Conservation (phyloP, 352 stramenopile genomes). For the Phytophthora syringae region DNA sequence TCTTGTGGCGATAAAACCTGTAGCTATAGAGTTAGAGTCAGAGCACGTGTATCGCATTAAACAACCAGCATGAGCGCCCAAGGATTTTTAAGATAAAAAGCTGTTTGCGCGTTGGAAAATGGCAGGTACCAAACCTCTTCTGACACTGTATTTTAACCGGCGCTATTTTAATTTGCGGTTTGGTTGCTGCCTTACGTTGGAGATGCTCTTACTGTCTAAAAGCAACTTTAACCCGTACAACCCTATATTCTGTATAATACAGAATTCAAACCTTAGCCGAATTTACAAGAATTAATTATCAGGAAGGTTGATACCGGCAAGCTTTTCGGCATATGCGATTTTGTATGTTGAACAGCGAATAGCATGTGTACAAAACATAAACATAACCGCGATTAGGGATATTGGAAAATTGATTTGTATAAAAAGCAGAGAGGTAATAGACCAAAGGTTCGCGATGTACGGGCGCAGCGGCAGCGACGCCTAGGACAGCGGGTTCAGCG, state of each 20-base stretch:
- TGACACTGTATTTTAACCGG: too few relatives aligned
- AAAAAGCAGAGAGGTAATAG: background rate
- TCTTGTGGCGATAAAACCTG: too few relatives aligned
- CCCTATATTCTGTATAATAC: constrained; percentile 9
- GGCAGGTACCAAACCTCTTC: too few relatives aligned
- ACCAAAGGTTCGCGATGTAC: background rate
- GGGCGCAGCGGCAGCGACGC: background rate
- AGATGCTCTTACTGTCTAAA: too few relatives aligned
- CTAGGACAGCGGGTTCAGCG: too few relatives aligned
- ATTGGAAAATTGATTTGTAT: background rate
- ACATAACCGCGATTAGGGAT: background rate
- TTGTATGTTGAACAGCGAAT: background rate
- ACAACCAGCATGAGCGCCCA: too few relatives aligned
- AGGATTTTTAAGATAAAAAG: too few relatives aligned
- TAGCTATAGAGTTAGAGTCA: too few relatives aligned
- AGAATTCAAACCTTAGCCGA: constrained; percentile 4
- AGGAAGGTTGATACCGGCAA: constrained; percentile 11
- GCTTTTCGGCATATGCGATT: constrained; percentile 11
- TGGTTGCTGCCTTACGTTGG: too few relatives aligned
- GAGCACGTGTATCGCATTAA: too few relatives aligned
- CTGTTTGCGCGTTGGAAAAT: too few relatives aligned
- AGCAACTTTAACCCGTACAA: background rate
- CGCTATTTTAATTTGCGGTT: too few relatives aligned
- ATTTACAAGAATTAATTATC: constrained; percentile 7
- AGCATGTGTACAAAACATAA: constrained; percentile 1